Conservation (phyloP, 164 flowering plant species). For the Amborella trichopoda region DNA sequence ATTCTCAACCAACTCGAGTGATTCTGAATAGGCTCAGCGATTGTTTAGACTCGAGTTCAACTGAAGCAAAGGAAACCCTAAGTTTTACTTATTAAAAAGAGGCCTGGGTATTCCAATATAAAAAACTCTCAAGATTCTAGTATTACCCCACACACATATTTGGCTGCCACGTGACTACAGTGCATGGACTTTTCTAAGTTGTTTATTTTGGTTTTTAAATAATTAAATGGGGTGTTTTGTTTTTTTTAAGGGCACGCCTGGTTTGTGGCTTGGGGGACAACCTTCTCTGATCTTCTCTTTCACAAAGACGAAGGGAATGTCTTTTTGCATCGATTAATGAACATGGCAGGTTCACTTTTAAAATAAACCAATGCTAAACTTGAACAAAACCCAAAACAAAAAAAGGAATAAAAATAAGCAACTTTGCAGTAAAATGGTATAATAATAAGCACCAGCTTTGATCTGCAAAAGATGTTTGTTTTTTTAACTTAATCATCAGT, state of each 20-base stretch:
- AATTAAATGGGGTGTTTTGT: too few relatives aligned
- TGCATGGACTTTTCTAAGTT: too few relatives aligned
- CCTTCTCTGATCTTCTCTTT: conserved; percentile 36
- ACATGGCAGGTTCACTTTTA: conserved; percentile 9
- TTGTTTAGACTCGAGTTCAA: too few relatives aligned
- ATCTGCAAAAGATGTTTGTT: neutral
- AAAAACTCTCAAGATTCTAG: too few relatives aligned
- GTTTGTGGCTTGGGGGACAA: conserved; percentile 76
- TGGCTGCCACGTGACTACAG: too few relatives aligned
- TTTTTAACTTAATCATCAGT: conserved; percentile 41
- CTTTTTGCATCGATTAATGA: conserved; percentile 31
- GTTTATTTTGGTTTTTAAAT: too few relatives aligned
- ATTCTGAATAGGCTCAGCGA: too few relatives aligned
- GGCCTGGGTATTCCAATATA: too few relatives aligned
- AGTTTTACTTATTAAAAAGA: too few relatives aligned
- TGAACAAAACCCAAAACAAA: conserved; percentile 17
- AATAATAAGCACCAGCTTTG: conserved; percentile 24
- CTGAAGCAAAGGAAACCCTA: too few relatives aligned
- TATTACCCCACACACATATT: too few relatives aligned
- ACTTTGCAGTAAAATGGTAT: conserved; percentile 16
- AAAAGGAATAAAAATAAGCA: conserved; percentile 9
- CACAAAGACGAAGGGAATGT: conserved; percentile 48
- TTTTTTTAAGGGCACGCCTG: conserved; percentile 91
- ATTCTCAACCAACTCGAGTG: too few relatives aligned
- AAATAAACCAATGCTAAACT: conserved; percentile 13